Base-by-base conservation (phyloP, 306 rosid species). In the Castanopsis chinensis region DNA sequence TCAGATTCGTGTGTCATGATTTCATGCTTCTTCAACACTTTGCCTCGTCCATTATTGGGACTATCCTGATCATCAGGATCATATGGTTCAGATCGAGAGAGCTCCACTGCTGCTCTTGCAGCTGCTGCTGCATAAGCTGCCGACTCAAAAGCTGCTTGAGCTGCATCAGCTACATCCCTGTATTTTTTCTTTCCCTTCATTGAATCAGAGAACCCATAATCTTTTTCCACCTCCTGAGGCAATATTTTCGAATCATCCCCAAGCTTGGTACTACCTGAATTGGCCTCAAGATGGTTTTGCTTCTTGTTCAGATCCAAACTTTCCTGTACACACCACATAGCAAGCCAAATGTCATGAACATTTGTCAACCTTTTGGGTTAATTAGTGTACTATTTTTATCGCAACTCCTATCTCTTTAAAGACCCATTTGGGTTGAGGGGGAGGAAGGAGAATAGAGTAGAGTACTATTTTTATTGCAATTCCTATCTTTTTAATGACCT, bases 71-170 rank as follows among this genome's bases (percentile, higher is more conserved):
- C 88, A 77, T 82, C 91, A 54, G 86, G 88, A 83, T 86, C 93
- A 32, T 73, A 83, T 13, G 93, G 45, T 30, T 84, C 90, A 3
- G 88, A 78, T 75, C 93, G 81, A 60, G 93, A 88, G 80, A 94
- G 97, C 72, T 89, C 92, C 73, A 92, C 85, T 7, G 97, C 99
- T 72, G 93, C 94, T 81, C 87, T 88, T 58, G 97, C 98, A 21
- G 98, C 98, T 58, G 81, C 97, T 2, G 97, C 98, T 59, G 97
- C 98, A 78, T 85, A 78, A 78, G 97, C 93, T 28, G 97, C 98
- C 5, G 97, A 92, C 84, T 94, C 93, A 45, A 92, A 94, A 20
- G 98, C 99, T 84, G 97, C 99, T 75, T 94, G 97, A 67, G 99
- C 99, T 70, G 99, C 97, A 72, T 83, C 92, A 21, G 97, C 89